Conservation (phyloP, 108 stramenopile genomes). For the Stephanodiscus minutulus region DNA sequence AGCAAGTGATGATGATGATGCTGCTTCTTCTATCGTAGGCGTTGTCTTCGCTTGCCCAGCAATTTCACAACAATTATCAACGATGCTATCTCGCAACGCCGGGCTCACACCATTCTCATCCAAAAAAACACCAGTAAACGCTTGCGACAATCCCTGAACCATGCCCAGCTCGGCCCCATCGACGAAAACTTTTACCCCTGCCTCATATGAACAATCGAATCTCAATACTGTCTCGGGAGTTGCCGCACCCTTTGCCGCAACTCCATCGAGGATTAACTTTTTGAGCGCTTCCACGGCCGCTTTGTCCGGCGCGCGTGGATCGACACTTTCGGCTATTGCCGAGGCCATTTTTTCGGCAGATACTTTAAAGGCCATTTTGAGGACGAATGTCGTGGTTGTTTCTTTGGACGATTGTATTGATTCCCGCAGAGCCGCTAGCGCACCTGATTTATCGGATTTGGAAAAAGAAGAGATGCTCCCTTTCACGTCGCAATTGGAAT, state of each 20-base stretch:
- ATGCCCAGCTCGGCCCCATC: conserved; percentile 72
- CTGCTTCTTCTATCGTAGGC: background rate
- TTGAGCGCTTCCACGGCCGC: conserved; percentile 64
- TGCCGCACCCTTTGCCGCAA: conserved; percentile 59
- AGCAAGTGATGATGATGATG: background rate
- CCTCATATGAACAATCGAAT: conserved; percentile 44
- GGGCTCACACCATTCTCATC: conserved; percentile 82
- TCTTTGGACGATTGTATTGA: conserved; percentile 54
- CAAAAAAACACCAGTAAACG: conserved; percentile 84
- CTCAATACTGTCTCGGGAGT: conserved; percentile 71
- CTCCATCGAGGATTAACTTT: conserved; percentile 66
- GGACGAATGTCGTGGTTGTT: conserved; percentile 55
- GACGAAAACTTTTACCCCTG: conserved; percentile 67
- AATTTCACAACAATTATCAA: conserved; percentile 68
- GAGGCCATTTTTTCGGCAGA: conserved; percentile 82
- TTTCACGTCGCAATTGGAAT: conserved; percentile 53
- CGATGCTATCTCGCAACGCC: conserved; percentile 55
- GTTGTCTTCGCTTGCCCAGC: background rate
- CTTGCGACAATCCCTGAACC: conserved; percentile 58
- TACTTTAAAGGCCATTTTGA: conserved; percentile 85
- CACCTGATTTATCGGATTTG: conserved; percentile 51
- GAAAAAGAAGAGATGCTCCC: conserved; percentile 50
- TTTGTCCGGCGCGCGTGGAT: conserved; percentile 62
- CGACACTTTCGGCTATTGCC: conserved; percentile 81
- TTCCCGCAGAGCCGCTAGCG: conserved; percentile 52